A percentile compares a stretch with the other conserved stretches of the same genome.
Conservation (phyloP, 208 protist genomes). For the Crithidia brevicula region DNA sequence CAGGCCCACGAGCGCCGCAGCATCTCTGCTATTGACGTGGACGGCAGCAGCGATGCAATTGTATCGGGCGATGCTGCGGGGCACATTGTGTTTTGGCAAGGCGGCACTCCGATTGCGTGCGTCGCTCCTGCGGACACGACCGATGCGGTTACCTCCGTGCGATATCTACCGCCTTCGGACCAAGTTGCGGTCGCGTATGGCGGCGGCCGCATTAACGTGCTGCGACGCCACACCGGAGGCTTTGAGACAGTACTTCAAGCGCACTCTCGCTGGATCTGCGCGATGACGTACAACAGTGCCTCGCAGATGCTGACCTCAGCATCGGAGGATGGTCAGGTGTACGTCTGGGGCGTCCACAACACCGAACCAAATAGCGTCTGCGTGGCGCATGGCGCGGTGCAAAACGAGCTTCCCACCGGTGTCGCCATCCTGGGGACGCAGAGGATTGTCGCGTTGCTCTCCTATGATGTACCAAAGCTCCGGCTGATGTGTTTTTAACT, state of each 20-base stretch:
- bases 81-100: slow-evolving; percentile 50
- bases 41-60: slow-evolving; percentile 3
- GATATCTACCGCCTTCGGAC: slow-evolving; percentile 20
- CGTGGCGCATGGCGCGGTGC: slow-evolving; percentile 11
- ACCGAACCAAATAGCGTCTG: slow-evolving; percentile 2
- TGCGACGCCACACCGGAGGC: slow-evolving; percentile 33
- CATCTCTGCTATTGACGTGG: slow-evolving; percentile 49
- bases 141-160: slow-evolving; percentile 56
- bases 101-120: slow-evolving; percentile 13
- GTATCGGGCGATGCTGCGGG: slow-evolving; percentile 49
- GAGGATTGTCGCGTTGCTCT: neutral
- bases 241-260: slow-evolving; percentile 49
- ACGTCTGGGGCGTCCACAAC: slow-evolving; percentile 33
- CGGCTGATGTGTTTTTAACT: slow-evolving; percentile 2
- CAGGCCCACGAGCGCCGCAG: slow-evolving; percentile 41
- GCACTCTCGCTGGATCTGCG: slow-evolving; percentile 71
- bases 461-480: slow-evolving; percentile 27
- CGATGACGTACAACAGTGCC: slow-evolving; percentile 31
- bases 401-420: slow-evolving; percentile 33
- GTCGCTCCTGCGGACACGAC: slow-evolving; percentile 24
- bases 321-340: slow-evolving; percentile 60
- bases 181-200: slow-evolving; percentile 55
- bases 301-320: slow-evolving; percentile 39
- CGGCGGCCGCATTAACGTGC: slow-evolving; percentile 53
- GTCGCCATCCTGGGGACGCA: slow-evolving; percentile 18